Conservation (phyloP, 805 yeast species). For the Cyberlindnera japonica region DNA sequence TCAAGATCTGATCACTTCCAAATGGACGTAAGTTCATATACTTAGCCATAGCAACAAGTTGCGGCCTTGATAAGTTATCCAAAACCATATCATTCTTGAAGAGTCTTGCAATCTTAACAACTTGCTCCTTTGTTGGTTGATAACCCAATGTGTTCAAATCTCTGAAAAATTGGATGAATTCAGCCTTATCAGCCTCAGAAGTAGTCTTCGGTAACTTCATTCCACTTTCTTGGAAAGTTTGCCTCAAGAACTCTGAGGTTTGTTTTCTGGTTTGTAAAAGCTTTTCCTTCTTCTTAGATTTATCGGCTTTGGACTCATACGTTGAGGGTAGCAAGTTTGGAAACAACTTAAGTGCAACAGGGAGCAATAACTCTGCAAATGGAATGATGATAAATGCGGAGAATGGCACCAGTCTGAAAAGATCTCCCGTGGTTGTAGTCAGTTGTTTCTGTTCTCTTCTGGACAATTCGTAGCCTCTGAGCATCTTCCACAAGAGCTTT, state of each 20-base stretch:
- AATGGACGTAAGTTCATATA: conserved; percentile 89
- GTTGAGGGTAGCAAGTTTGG: conserved; percentile 94
- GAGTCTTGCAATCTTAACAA: conserved; percentile 79
- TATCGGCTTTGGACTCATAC: conserved; percentile 63
- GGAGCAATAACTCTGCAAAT: conserved; percentile 88
- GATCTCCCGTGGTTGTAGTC: conserved; percentile 81
- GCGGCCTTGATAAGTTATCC: conserved; percentile 89
- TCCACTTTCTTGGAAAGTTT: conserved; percentile 64
- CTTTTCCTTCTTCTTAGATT: conserved; percentile 51
- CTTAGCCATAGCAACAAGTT: conserved; percentile 86
- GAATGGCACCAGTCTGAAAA: conserved; percentile 86
- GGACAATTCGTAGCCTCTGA: conserved; percentile 85
- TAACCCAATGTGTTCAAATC: conserved; percentile 62
- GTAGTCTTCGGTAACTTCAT: conserved; percentile 64
- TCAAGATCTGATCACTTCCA: conserved; percentile 87
- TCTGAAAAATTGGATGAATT: conserved; percentile 75
- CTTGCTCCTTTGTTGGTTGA: conserved; percentile 62
- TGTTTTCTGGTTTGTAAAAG: conserved; percentile 60
- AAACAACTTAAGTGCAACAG: conserved; percentile 86
- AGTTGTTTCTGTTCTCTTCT: conserved; percentile 88
- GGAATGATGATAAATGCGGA: conserved; percentile 88
- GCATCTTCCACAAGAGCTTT: conserved; percentile 73
- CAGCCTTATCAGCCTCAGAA: conserved; percentile 66
- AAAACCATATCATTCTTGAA: conserved; percentile 91
- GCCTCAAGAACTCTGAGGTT: conserved; percentile 58